Conservation (phyloP, 768 basidiomycete genomes). For the Boletus pseudopeckii region DNA sequence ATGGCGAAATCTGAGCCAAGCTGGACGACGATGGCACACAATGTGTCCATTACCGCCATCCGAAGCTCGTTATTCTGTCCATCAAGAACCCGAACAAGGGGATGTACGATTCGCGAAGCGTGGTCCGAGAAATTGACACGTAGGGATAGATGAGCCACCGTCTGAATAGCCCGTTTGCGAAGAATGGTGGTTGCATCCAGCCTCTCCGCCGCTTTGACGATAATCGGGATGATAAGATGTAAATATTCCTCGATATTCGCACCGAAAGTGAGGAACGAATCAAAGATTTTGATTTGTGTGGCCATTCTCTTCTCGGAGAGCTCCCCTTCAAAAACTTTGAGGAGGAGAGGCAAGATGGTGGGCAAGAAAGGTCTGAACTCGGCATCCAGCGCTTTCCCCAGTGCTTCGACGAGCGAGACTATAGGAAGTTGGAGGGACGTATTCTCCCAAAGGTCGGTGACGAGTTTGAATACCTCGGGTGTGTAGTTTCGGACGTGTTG, state of each 20-base stretch:
- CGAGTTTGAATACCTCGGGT: constrained; percentile 76
- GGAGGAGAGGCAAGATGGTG: constrained; percentile 79
- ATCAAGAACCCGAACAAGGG: constrained; percentile 83
- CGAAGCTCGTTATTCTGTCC: constrained; percentile 74
- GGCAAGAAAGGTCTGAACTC: constrained; percentile 98
- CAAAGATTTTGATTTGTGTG: constrained; percentile 88
- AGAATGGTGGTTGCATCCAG: constrained; percentile 68
- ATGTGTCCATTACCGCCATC: constrained; percentile 84
- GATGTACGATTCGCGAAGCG: constrained; percentile 94
- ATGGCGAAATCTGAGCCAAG: constrained; percentile 96
- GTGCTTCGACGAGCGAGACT: constrained; percentile 86
- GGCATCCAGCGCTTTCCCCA: constrained; percentile 90
- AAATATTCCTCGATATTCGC: constrained; percentile 97
- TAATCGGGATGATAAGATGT: constrained; percentile 93
- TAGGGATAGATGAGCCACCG: constrained; percentile 84
- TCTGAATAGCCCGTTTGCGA: constrained; percentile 86
- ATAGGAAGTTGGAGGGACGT: constrained; percentile 82
- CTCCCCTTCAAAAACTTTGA: constrained; percentile 91
- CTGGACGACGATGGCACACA: constrained; percentile 89
- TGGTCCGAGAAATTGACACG: constrained; percentile 98
- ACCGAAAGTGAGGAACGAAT: constrained; percentile 93
- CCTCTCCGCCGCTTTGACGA: constrained; percentile 87
- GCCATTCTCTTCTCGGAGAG: constrained; percentile 70
- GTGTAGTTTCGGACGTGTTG: constrained; percentile 95
- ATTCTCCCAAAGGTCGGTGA: constrained; percentile 91